Percentiles rank a stretch among this genome's conserved stretches.
Conservation (phyloP, 805 yeast genomes). For the Hanseniaspora opuntiae region DNA sequence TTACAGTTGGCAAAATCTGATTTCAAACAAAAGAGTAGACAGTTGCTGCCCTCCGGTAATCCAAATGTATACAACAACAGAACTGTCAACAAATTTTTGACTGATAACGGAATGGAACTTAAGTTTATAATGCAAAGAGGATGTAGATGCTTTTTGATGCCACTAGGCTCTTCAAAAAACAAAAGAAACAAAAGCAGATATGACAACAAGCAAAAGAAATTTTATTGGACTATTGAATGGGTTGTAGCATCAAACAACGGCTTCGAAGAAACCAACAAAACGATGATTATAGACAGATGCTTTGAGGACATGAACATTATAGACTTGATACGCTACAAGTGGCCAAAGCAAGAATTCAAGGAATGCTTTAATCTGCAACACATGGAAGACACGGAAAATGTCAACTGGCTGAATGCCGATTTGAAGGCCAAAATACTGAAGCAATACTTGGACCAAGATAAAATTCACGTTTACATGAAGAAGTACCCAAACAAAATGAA, state of each 20-base stretch:
- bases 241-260: conserved; percentile 26
- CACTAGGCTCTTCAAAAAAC: conserved; percentile 64
- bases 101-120: conserved; percentile 15
- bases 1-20: conserved; percentile 49
- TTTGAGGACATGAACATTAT: conserved; percentile 4
- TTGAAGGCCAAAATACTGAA: conserved; percentile 13
- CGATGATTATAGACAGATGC: neutral
- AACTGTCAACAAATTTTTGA: conserved; percentile 13
- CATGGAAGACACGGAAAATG: conserved; percentile 13
- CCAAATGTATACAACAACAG: conserved; percentile 18
- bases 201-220: conserved; percentile 48
- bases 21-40: conserved; percentile 31
- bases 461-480: conserved; percentile 20
- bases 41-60: conserved; percentile 20
- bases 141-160: conserved; percentile 47
- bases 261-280: conserved; percentile 16
- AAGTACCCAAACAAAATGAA: conserved; percentile 25
- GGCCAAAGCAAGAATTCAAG: conserved; percentile 1
- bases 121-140: conserved; percentile 40
- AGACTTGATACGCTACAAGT: neutral
- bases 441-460: conserved; percentile 11
- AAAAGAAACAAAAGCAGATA: conserved; percentile 51
- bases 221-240: conserved; percentile 77
- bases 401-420: conserved; percentile 14
- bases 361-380: neutral